A percentile compares a stretch with the other conserved stretches of the same genome.
Conservation (phyloP, 2,329 filamentous ascomycete species). For the Bertia moriformis region DNA sequence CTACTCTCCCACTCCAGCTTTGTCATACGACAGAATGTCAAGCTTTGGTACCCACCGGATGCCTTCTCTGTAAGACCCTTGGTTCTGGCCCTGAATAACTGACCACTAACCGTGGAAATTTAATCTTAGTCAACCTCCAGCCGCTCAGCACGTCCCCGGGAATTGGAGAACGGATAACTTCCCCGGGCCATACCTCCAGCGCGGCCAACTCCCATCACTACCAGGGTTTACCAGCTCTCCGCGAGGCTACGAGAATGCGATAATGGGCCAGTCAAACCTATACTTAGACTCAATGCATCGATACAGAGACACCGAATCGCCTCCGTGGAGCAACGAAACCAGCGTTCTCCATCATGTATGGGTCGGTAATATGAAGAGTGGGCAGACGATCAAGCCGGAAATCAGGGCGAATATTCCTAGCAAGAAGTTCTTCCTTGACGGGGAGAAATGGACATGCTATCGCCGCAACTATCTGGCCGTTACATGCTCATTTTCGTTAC, state of each 20-base stretch:
- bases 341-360: no score
- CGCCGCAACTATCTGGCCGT: constrained; percentile 60
- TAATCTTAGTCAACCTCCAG: no score
- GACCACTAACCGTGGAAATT: no score
- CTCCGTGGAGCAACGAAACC: no score
- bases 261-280: not conserved
- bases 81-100: no score
- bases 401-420: constrained; percentile 51
- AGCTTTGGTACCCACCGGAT: not conserved
- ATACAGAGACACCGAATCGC: no score
- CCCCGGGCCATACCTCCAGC: no score
- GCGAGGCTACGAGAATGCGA: not conserved
- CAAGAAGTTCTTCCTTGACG: constrained; percentile 54
- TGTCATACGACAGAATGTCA: not conserved
- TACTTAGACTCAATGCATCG: not conserved
- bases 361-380: no score
- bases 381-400: constrained; percentile 21
- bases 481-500: constrained; percentile 45
- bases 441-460: constrained; percentile 62
- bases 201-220: no score
- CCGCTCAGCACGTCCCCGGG: no score
- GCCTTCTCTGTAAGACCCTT: not conserved
- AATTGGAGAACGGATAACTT: no score
- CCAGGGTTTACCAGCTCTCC: not conserved
- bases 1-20: not conserved